Conservation (phyloP, 2,329 filamentous ascomycete species). For the Verticillium isaacii region DNA sequence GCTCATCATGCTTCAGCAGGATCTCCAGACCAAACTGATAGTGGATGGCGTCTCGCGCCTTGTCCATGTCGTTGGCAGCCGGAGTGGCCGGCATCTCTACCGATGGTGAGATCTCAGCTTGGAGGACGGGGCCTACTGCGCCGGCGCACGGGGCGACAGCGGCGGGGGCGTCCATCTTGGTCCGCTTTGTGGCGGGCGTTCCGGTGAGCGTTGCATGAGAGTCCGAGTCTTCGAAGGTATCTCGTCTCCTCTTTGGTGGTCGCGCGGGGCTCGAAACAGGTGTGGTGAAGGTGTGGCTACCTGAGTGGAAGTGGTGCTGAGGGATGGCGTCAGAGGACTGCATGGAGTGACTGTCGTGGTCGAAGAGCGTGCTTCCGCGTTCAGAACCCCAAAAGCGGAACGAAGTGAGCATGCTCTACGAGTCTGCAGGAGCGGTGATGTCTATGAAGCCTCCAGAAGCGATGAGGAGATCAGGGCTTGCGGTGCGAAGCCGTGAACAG, state of each 20-base stretch:
- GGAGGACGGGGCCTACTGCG: background rate
- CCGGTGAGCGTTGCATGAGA: constrained; percentile 17
- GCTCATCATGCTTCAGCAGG: constrained; percentile 87
- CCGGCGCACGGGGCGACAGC: constrained; percentile 15
- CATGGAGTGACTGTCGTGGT: constrained; percentile 37
- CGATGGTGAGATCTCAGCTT: background rate
- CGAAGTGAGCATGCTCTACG: constrained; percentile 43
- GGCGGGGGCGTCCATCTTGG: constrained; percentile 26
- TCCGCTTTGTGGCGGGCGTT: constrained; percentile 35
- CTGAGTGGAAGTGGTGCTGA: constrained; percentile 24
- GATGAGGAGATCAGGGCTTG: constrained; percentile 11
- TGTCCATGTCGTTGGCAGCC: constrained; percentile 34
- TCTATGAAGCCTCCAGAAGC: constrained; percentile 6
- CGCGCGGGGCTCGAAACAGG: constrained; percentile 17
- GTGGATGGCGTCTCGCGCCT: constrained; percentile 68
- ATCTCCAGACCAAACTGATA: constrained; percentile 90
- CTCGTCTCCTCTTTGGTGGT: constrained; percentile 35
- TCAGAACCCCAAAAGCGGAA: constrained; percentile 59
- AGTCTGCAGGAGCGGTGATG: constrained; percentile 5
- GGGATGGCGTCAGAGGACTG: constrained; percentile 25
- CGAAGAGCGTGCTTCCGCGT: constrained; percentile 50
- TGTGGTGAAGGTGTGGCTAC: constrained; percentile 14
- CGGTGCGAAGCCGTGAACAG: constrained; percentile 3
- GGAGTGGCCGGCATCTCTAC: constrained; percentile 1
- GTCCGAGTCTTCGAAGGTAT: constrained; percentile 22